Evolutionary conservation across 148 eudicot species (phyloP), one percentile per base, ranked within the genome.

Genomic region (Rhododendron henanense): DNA sequence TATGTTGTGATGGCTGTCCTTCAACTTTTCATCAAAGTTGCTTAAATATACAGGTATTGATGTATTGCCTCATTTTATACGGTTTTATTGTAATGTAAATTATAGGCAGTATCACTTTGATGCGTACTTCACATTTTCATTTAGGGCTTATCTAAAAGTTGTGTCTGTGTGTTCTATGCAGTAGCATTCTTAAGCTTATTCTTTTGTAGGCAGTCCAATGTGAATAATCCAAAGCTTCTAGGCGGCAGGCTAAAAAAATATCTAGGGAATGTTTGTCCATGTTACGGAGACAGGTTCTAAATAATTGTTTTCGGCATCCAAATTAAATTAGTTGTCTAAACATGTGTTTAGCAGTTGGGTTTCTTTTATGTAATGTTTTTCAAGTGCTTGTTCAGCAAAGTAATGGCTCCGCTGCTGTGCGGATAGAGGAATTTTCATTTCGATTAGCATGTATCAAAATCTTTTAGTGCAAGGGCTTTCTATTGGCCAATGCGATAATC

Each of bases 1-100:
- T 97, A 84, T 97, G 99, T 86, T 97, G 99, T 84, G 99, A 97
- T 91, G 87, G 98, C 44, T 97, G 98, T 84, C 98, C 99, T 6
- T 93, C 99, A 61, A 96, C 99, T 53, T 94, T 97, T 89, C 99
- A 97, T 87, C 88, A 90, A 74, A 89, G 89, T 88, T 97, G 99
- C 91, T 88, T 94, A 82, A 86, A 89, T 84, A 88, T 95, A 50
- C 87, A 93, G 92, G 99, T 97, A 94, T 59, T 89, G 44, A 11
- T 89, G 81, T 81, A 35, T 75, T 86, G 23, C 61, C 16, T 88
- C 21, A 9, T 63, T 28, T 83, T 82, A 18, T 51, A 3, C 18
- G 23, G 35, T 37, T 86, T 5, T 31, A 6, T 55, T 1, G 23
- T 31, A 18, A 37, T 76, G 19, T 65, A 18, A 71, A 11, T 55